Evolutionary conservation across 2,329 filamentous ascomycete species (phyloP), one percentile per base, ranked within the genome.

Genomic region (Penicillium decumbens): DNA sequence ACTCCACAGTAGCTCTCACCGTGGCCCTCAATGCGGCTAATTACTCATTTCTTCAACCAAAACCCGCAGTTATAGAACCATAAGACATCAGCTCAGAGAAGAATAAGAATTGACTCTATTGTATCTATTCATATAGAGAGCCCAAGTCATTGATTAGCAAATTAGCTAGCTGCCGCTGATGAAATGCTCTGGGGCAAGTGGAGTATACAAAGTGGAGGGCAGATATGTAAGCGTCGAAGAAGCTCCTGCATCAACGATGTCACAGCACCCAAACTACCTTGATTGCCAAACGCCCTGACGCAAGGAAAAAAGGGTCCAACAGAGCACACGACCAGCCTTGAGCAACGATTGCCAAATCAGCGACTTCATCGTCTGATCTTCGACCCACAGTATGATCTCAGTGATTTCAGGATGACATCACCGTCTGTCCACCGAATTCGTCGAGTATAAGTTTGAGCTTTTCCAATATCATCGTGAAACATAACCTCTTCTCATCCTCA

Each of bases 331-430:
- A 49, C 30, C 40, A 35, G 32, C 44, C 2, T 27, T 15, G 15
- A 41, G 27, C 25, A 32, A 42, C 38, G 30, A 23, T 50, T 20
- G 47, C 30, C 47, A 38, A 55, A 49, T 49, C 47, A 29, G 27
- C 38, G 44, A 49, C 20, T 23, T 23, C 20, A 23, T 23, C 3
- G 39, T 49, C 41, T 46, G 48, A 48, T 4, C 30, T 41, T 39
- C 23, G 59, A 48, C 59, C 59, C 55, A 62, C 57, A 45, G 30
- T 55, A 62, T 62, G 60, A 62, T 61, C 54, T 62, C 61, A 62
- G 57, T 59, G 55, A 62, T 59, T 60, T 54, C 51, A 56, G 35
- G 41, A 59, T 63, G 61, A 63, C 60, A 62, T 63, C 61, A 63
- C 55, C 30, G 29, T 32, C 37, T 9, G 25, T 39, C 12, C 20